Conservation (phyloP, 2,329 filamentous ascomycete species). For the Aspergillus aculeatinus region DNA sequence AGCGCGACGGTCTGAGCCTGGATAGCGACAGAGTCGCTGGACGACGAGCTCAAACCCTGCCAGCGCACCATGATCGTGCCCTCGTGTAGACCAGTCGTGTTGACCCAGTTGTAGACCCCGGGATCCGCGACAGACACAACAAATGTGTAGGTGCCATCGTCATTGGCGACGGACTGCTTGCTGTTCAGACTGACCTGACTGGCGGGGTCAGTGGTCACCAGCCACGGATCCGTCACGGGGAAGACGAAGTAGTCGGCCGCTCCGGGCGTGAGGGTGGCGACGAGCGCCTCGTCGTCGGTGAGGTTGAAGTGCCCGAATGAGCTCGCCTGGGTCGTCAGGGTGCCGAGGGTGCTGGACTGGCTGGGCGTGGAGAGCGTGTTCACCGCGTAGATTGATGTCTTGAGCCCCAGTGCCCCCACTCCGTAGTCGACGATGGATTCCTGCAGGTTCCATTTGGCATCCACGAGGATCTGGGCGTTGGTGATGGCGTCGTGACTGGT, state of each 20-base stretch:
- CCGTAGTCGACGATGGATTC: conserved; percentile 5
- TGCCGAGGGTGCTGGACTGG: conserved; percentile 4
- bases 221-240: conserved; percentile 2
- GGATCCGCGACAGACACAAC: not conserved
- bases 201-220: not conserved
- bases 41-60: not conserved
- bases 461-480: not conserved
- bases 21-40: not conserved
- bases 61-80: conserved; percentile 6
- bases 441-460: not conserved
- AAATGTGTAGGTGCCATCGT: not conserved
- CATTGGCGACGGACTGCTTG: not conserved
- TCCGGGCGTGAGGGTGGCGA: not conserved
- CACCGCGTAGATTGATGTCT: not conserved
- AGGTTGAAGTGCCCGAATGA: conserved; percentile 5
- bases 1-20: not conserved
- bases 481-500: not conserved
- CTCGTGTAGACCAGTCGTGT: not conserved
- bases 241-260: conserved; percentile 2
- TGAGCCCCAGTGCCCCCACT: not conserved
- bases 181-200: conserved; percentile 3
- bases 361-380: conserved; percentile 1
- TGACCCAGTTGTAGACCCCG: not conserved
- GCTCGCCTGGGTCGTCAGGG: conserved; percentile 1
- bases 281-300: not conserved